phyloP scores from a whole-genome alignment of 2,329 filamentous ascomycete species.

The Phialocephala sp. region DNA sequence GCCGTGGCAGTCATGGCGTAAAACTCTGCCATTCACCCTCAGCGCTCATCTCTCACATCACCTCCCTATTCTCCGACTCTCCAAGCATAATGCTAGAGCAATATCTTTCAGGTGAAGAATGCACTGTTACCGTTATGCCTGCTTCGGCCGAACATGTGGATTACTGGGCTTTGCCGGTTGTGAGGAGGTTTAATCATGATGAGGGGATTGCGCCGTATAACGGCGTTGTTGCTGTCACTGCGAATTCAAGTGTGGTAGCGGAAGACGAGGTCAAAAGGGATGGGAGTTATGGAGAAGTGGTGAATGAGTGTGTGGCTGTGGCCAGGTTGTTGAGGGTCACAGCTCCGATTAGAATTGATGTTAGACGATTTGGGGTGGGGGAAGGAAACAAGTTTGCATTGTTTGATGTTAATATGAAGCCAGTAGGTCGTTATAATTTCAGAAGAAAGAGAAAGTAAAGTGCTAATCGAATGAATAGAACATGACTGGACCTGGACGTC shows the following conservation, averaged over 20 bases:
- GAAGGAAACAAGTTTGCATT: slow-evolving; percentile 49
- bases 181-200: slow-evolving; percentile 54
- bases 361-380: slow-evolving; percentile 45
- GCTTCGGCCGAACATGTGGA: slow-evolving; percentile 42
- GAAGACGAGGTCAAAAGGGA: slow-evolving; percentile 42
- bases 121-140: slow-evolving; percentile 58
- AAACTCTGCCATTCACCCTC: slow-evolving; percentile 48
- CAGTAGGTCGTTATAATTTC: slow-evolving; percentile 43
- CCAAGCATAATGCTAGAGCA: slow-evolving; percentile 53
- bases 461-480: slow-evolving; percentile 41
- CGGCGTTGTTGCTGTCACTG: slow-evolving; percentile 52
- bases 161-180: slow-evolving; percentile 52
- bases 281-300: slow-evolving; percentile 42
- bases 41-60: slow-evolving; percentile 45
- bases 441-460: background rate
- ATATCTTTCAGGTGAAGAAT: slow-evolving; percentile 54
- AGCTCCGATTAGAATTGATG: slow-evolving; percentile 54
- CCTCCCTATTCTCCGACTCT: slow-evolving; percentile 45
- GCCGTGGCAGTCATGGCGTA: slow-evolving; percentile 56
- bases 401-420: slow-evolving; percentile 60
- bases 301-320: slow-evolving; percentile 48
- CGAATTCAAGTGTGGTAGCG: slow-evolving; percentile 51
- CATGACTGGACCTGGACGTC: slow-evolving; percentile 54
- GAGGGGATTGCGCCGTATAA: slow-evolving; percentile 56
- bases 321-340: slow-evolving; percentile 48